Evolutionary conservation across 1,284 basidiomycete genomes (phyloP).

Genomic region (Trichosporon sp.): DNA sequence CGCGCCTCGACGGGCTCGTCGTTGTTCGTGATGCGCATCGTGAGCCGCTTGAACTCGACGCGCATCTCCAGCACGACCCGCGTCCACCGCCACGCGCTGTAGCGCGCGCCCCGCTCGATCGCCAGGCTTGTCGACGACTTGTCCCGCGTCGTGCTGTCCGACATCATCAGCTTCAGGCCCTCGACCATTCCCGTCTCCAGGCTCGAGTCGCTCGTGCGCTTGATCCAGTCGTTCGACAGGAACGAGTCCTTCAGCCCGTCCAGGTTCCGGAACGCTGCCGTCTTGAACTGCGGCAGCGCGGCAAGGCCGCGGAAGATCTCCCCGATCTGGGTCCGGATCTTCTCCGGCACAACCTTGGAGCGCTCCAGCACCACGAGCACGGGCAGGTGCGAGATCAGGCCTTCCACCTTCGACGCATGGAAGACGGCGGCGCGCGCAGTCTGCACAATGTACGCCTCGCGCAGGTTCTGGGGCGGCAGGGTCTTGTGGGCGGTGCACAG

Average conservation of each 20-base stretch:
- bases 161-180: constrained; percentile 46
- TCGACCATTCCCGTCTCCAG: constrained; percentile 46
- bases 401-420: constrained; percentile 27
- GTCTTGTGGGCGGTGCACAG: constrained; percentile 28
- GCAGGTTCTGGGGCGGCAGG: constrained; percentile 35
- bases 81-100: constrained; percentile 46
- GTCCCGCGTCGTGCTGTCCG: constrained; percentile 30
- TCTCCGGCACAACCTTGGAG: constrained; percentile 24
- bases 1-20: constrained; percentile 36
- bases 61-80: constrained; percentile 46
- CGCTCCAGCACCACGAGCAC: constrained; percentile 38
- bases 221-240: constrained; percentile 44
- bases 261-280: constrained; percentile 45
- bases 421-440: constrained; percentile 36
- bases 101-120: constrained; percentile 29
- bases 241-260: constrained; percentile 47
- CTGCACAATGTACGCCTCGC: constrained; percentile 36
- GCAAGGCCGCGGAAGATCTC: constrained; percentile 32
- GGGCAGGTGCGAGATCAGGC: constrained; percentile 40
- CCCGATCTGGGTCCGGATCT: constrained; percentile 25
- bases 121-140: constrained; percentile 20
- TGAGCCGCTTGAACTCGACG: constrained; percentile 45
- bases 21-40: constrained; percentile 34
- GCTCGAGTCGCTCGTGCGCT: constrained; percentile 26
- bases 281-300: constrained; percentile 43